Evolutionary conservation across 225 moss, liverwort and hornwort species (phyloP), one percentile per base, ranked within the genome.

Genomic region (Bryoerythrophyllum caledonicum): DNA sequence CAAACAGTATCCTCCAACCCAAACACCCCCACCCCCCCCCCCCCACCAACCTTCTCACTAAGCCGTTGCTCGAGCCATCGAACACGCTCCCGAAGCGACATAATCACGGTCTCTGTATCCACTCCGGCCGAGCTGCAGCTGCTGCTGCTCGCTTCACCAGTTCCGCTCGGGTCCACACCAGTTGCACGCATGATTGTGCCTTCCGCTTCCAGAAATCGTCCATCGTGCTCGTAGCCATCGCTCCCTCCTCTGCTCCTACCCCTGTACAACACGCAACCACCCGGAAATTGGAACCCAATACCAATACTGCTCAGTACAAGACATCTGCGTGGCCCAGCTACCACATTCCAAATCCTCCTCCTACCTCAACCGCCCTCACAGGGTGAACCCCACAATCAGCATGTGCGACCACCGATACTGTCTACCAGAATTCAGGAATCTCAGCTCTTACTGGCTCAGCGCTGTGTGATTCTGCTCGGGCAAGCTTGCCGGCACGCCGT

Each of bases 11-110:
- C 11, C 20, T 34, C 20, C 37, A 56, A 62, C 32, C 10, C 4
- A 32, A 46, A 79, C 9, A 41, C 27, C 10, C 38, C 38, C 38
- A 2, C 38, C 8, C 38, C 74, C 41, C 74, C 51, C 28, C 26
- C 16, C 19, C 68, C n/a, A n/a, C n/a, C n/a, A n/a, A 99, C 99
- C 94, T 99, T 99, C 77, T 99, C 99, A 70, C 84, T 84, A 52
- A 99, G 99, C 28, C 99, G 94, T 86, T 95, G 93, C 79, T 99
- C 95, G 73, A 99, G 79, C 99, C 99, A 99, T 74, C 91, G 94
- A 38, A 99, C 91, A 37, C 93, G 95, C 44, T 95, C 99, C 59
- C 79, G 81, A 10, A 99, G 90, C 61, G 99, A 99, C 68, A 95
- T 89, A 74, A 99, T 99, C 30, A 99, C 93, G 41, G 99, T 95